Evolutionary conservation across 2,329 filamentous ascomycete species (phyloP), one percentile per base, ranked within the genome.

Genomic region (Claviceps purpurea): DNA sequence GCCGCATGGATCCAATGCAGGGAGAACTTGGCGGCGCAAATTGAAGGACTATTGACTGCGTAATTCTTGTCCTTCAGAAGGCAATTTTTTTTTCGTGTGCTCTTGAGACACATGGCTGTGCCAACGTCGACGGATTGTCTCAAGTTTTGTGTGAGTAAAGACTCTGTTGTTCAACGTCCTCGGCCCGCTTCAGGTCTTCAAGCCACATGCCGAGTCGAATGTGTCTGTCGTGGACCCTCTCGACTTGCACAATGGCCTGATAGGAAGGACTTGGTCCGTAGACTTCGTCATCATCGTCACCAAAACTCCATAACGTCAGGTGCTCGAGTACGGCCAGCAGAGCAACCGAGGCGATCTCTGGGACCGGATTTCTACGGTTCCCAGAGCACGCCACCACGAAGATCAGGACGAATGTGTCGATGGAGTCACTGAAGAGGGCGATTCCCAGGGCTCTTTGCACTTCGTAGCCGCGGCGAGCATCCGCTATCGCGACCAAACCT

Each of bases 381-480:
- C 59, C 56, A 1, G 60, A 60, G 60, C 62, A 64, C 1, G 63
- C 64, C 18, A 63, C 63, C 20, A 62, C 63, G 50, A 67, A 66
- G 47, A 67, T 64, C 50, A 66, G 57, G 41, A 65, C 60, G 30
- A 64, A 65, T 5, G 65, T 62, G 56, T 66, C 64, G 44, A 64
- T 59, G 53, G 62, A 62, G 57, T 67, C 65, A 55, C 62, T 64
- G 22, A 65, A 59, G 5, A 67, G 56, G 42, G 60, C 64, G 24
- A 59, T 57, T 11, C 61, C 59, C 34, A 67, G 56, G 3, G 64
- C 64, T 50, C 65, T 60, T 38, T 59, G 59, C 5, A 63, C 56
- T 47, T 66, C 64, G 48, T 60, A 59, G 18, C 52, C 20, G 53
- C 56, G 24, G 40, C 51, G 42, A 48, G 3, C 3, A 37, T 64